phyloP scores from a whole-genome alignment of 2,329 filamentous ascomycete genomes.

The Metarhizium guizhouense region DNA sequence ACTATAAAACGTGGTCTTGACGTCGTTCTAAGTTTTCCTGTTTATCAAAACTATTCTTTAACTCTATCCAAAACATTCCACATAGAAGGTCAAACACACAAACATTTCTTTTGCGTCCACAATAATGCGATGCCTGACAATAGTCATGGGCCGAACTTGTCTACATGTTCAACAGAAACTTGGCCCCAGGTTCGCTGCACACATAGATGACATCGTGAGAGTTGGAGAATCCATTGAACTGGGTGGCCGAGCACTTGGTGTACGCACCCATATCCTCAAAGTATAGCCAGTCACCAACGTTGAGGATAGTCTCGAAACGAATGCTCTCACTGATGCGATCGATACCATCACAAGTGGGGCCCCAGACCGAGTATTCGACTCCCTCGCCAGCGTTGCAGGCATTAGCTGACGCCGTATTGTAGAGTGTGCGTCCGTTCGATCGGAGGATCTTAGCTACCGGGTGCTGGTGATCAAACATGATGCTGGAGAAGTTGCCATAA shows the following conservation, averaged over 20 bases:
- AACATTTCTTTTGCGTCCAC: not conserved
- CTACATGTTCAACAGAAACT: constrained; percentile 49
- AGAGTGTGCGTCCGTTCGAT: constrained; percentile 46
- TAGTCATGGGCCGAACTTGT: not conserved
- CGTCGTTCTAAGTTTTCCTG: not conserved
- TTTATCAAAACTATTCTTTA: not conserved
- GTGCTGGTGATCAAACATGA: constrained; percentile 98
- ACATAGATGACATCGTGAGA: constrained; percentile 90
- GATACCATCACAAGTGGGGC: constrained; percentile 94
- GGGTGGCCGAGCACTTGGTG: constrained; percentile 94
- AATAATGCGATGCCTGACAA: too few relatives aligned
- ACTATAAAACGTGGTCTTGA: not conserved
- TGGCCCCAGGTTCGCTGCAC: constrained; percentile 83
- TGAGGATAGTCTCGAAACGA: constrained; percentile 64
- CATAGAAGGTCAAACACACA: not conserved
- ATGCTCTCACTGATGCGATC: constrained; percentile 84
- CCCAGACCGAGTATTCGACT: constrained; percentile 92
- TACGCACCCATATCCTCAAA: constrained; percentile 99
- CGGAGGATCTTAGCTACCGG: constrained; percentile 76
- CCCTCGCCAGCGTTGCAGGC: constrained; percentile 37
- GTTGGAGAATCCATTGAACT: constrained; percentile 96
- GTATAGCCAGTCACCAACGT: constrained; percentile 96
- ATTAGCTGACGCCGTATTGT: constrained; percentile 44
- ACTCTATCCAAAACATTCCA: not conserved
- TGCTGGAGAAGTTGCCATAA: constrained; percentile 97